phyloP scores from a whole-genome alignment of 1,139 yeast species.

The Pichia sp. region DNA sequence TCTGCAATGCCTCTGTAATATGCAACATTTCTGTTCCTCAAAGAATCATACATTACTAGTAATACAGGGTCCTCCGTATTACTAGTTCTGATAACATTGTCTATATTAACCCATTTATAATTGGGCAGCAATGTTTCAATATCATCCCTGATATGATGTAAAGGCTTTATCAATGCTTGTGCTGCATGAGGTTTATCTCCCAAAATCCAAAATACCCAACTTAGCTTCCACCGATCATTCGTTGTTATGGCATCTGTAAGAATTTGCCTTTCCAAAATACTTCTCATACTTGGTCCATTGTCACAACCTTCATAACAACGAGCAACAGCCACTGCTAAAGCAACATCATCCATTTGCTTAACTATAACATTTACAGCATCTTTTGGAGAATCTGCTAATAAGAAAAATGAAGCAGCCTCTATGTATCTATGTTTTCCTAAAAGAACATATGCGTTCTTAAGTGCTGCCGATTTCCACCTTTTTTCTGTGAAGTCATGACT shows the following conservation, averaged over 20 bases:
- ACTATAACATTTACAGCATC: constrained; percentile 77
- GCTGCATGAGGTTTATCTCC: constrained; percentile 50
- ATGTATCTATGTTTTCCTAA: constrained; percentile 80
- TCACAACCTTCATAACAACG: constrained; percentile 62
- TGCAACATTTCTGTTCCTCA: constrained; percentile 48
- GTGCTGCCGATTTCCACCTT: constrained; percentile 84
- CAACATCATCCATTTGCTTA: constrained; percentile 59
- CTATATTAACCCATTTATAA: constrained; percentile 29
- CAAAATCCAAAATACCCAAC: constrained; percentile 77
- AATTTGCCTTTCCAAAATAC: constrained; percentile 48
- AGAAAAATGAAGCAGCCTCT: constrained; percentile 87
- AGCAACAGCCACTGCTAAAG: constrained; percentile 76
- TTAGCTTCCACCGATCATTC: constrained; percentile 80
- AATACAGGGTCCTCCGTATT: constrained; percentile 73
- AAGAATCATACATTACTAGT: constrained; percentile 56
- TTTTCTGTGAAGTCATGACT: constrained; percentile 66
- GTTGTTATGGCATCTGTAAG: constrained; percentile 52
- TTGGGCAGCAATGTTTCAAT: constrained; percentile 30
- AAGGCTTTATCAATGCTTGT: constrained; percentile 60
- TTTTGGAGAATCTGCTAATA: constrained; percentile 69
- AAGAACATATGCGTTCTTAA: constrained; percentile 87
- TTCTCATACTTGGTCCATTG: constrained; percentile 46
- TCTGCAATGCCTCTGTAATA: constrained; percentile 47
- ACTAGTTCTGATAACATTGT: constrained; percentile 35
- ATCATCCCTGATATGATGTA: constrained; percentile 39